A percentile compares a stretch with the other conserved stretches of the same genome.
Evolutionary conservation across 306 rosid genomes (phyloP).

Genomic region (Castanea mollissima): DNA sequence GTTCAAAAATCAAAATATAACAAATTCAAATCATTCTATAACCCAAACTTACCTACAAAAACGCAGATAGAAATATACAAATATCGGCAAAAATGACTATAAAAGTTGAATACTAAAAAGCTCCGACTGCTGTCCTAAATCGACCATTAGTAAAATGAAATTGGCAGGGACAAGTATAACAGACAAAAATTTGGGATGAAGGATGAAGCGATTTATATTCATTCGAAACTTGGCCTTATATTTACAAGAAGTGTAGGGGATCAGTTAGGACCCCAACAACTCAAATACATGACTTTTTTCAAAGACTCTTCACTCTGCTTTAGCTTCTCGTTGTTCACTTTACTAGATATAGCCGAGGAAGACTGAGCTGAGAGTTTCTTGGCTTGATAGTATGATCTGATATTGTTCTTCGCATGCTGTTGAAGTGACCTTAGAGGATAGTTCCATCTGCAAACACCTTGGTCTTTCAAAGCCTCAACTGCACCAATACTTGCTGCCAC

Average conservation of each 20-base stretch:
- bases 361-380: background rate
- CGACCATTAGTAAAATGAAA: too few species aligned
- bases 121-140: too few species aligned
- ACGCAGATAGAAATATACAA: too few species aligned
- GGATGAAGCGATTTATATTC: too few species aligned
- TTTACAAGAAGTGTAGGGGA: background rate
- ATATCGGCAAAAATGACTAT: too few species aligned
- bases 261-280: slow-evolving; percentile 27
- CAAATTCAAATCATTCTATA: too few species aligned
- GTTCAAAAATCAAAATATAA: fast-evolving
- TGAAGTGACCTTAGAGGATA: slow-evolving; percentile 15
- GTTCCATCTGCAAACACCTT: slow-evolving; percentile 33
- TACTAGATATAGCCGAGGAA: slow-evolving; percentile 17
- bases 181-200: too few species aligned
- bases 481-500: slow-evolving; percentile 32
- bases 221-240: background rate
- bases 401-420: slow-evolving; percentile 22
- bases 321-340: background rate
- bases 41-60: too few species aligned
- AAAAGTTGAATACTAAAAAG: too few species aligned
- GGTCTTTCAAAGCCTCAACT: slow-evolving; percentile 33
- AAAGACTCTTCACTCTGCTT: slow-evolving; percentile 25
- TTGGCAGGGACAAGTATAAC: too few species aligned
- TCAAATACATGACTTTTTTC: slow-evolving; percentile 22
- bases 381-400: slow-evolving; percentile 21